Evolutionary conservation across 768 basidiomycete genomes (phyloP).

Genomic region (Lyophyllum decastes): DNA sequence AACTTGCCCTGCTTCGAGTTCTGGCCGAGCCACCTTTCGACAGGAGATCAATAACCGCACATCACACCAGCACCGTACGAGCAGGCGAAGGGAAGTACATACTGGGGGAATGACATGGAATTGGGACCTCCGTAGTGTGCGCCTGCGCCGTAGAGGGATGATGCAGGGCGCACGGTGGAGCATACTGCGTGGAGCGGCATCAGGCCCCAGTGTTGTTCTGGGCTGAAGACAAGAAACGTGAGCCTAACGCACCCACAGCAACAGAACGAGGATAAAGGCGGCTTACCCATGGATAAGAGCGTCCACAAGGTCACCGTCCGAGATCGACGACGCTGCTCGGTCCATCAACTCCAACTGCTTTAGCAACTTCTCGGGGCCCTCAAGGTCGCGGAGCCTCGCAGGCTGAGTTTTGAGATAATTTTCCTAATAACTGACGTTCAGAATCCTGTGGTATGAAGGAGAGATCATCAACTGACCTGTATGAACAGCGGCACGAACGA

Average conservation of each 20-base stretch:
- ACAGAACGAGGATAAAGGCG: neutral
- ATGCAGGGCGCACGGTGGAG: slow-evolving; percentile 89
- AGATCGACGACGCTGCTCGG: slow-evolving; percentile 88
- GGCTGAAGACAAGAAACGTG: slow-evolving; percentile 41
- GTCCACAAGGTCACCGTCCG: slow-evolving; percentile 94
- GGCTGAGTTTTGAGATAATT: slow-evolving; percentile 92
- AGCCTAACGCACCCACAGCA: neutral
- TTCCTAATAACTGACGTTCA: slow-evolving; percentile 54
- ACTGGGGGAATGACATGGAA: slow-evolving; percentile 83
- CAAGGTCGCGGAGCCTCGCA: slow-evolving; percentile 52
- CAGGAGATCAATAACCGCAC: neutral
- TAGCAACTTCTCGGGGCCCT: slow-evolving; percentile 64
- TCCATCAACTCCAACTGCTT: slow-evolving; percentile 83
- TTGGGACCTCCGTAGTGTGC: slow-evolving; percentile 67
- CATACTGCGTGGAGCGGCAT: slow-evolving; percentile 93
- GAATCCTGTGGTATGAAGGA: neutral
- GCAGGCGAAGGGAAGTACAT: slow-evolving; percentile 28
- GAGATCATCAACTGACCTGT: slow-evolving; percentile 51
- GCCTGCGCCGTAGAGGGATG: slow-evolving; percentile 73
- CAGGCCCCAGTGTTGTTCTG: slow-evolving; percentile 94
- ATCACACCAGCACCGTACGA: neutral
- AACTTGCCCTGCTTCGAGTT: slow-evolving; percentile 93
- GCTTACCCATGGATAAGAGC: slow-evolving; percentile 87
- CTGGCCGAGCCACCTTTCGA: slow-evolving; percentile 89
- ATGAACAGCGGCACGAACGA: slow-evolving; percentile 94